These are phyloP conservation scores for Phytopythium aichiense DNA, from an alignment of 352 stramenopile species.

Conservation along the genomic window DNA sequence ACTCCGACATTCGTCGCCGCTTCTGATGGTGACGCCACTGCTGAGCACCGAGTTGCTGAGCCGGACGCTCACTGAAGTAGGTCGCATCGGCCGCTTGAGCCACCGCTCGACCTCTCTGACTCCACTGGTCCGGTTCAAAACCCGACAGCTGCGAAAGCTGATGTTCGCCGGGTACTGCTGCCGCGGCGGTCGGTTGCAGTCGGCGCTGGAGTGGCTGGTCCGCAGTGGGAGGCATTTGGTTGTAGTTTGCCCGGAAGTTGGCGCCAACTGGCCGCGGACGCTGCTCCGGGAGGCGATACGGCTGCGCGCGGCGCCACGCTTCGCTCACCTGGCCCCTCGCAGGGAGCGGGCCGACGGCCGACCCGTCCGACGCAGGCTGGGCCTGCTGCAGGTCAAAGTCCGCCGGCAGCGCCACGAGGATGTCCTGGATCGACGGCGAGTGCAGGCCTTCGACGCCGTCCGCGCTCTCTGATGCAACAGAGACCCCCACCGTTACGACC, in stretches of 20 bases:
- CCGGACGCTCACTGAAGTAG: neutral
- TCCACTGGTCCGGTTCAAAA: neutral
- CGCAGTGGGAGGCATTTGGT: neutral
- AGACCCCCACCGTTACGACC: neutral
- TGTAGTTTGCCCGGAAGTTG: neutral
- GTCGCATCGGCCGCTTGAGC: neutral
- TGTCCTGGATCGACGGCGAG: slow-evolving; percentile 11
- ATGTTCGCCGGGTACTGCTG: neutral
- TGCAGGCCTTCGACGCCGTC: neutral
- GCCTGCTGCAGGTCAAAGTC: neutral
- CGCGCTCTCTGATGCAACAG: neutral
- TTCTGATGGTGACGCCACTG: neutral
- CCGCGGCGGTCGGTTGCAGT: neutral
- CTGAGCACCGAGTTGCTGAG: neutral
- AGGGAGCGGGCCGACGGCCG: neutral
- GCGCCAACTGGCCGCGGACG: neutral
- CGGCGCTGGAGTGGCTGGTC: neutral
- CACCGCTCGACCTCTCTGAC: neutral
- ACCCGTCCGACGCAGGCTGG: neutral
- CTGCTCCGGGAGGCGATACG: neutral
- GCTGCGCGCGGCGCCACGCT: neutral
- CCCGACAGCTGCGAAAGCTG: neutral
- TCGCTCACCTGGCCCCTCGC: neutral
- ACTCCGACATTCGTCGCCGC: neutral
- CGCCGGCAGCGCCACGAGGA: slow-evolving; percentile 9